Base-by-base conservation (phyloP, 768 basidiomycete species). In the Imleria badia region DNA sequence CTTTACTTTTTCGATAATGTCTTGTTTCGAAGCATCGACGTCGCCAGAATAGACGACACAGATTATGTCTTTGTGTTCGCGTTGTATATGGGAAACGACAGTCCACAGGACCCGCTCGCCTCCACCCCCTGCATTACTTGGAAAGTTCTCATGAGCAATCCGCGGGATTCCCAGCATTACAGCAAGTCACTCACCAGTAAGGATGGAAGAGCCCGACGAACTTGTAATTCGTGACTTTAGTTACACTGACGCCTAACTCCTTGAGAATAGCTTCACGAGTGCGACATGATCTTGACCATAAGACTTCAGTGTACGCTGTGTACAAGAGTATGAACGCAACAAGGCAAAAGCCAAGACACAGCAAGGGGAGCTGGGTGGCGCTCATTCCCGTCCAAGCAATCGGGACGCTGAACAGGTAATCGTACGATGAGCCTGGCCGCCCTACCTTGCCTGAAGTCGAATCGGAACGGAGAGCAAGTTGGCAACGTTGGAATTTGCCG, bases 91-190 rank as follows among this genome's bases (percentile, higher is more conserved):
- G 0, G 86, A 80, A 31, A 98, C 80, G 1, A 94, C 95, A 1
- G 90, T 87, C 94, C 95, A 98, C 0, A 99, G 74, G 2, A 99
- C 97, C 1, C 94, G 84, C 71, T 98, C 96, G 1, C 97, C 96
- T 26, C 96, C 97, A 12, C 96, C 96, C 0, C 96, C 95, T 35
- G 95, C 94, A 78, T 98, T 97, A 66, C 96, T 87, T 69, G 43
- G 36, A 45, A 48, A 46, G 59, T 68, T 70, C 67, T 65, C 72
- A 74, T 76, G 67, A 78, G 71, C 60, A 8, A 38, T 48, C 53
- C 29, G 42, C 17, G 20, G 12, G 26, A 30, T 39, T 26, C 23
- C 20, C 45, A 19, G 23, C 33, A 30, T 13, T 45, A 35, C 33
- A 29, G 22, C 19, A 33, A 53, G 40, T 19, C 31, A 6, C 83